Evolutionary conservation across 2,329 filamentous ascomycete species (phyloP).

Genomic region (Pseudogymnoascus sp.): DNA sequence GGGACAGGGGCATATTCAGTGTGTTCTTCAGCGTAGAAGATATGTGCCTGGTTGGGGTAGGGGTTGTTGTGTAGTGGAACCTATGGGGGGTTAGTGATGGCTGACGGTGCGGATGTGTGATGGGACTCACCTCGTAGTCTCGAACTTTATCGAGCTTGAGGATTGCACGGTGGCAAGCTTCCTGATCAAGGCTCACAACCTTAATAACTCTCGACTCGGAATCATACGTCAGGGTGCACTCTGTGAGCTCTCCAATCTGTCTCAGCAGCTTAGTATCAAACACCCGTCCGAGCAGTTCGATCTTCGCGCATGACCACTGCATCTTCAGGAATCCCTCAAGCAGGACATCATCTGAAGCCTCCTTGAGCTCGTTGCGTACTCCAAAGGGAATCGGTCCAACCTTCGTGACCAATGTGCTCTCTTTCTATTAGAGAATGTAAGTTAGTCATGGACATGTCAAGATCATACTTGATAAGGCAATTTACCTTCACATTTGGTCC

Average conservation of each 20-base stretch:
- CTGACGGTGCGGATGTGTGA: neutral
- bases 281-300: constrained; percentile 14
- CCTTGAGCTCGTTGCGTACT: neutral
- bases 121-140: constrained; percentile 20
- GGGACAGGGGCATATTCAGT: constrained; percentile 19
- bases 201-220: constrained; percentile 17
- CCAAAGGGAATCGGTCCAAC: neutral
- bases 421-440: neutral
- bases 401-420: neutral
- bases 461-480: neutral
- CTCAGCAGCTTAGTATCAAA: constrained; percentile 12
- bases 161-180: constrained; percentile 15
- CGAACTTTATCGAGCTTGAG: constrained; percentile 22
- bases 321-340: constrained; percentile 14
- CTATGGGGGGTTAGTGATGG: neutral
- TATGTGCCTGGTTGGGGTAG: constrained; percentile 14
- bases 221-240: constrained; percentile 18
- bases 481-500: neutral
- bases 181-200: constrained; percentile 16
- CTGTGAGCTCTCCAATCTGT: constrained; percentile 17
- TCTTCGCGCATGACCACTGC: constrained; percentile 12
- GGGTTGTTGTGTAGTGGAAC: neutral
- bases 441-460: neutral
- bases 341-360: neutral
- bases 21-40: constrained; percentile 22